Conservation (phyloP, 176 grass and related monocot species). For the Cenchrus purpureus region DNA sequence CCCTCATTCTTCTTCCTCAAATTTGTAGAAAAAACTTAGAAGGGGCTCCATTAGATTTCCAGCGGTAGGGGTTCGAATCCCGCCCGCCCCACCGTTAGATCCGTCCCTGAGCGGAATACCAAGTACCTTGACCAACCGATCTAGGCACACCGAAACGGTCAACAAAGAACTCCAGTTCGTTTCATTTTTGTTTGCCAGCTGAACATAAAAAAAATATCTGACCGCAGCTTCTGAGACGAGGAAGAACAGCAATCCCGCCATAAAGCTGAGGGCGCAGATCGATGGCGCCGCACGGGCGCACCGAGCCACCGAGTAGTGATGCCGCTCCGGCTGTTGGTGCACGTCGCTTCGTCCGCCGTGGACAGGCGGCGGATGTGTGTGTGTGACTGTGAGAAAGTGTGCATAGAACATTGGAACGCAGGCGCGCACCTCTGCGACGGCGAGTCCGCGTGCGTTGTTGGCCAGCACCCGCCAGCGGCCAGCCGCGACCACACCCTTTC, state of each 20-base stretch:
- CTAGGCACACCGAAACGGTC: no score
- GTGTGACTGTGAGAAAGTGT: neutral
- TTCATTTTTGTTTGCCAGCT: neutral
- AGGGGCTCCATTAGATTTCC: no score
- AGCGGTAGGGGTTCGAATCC: no score
- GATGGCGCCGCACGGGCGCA: neutral
- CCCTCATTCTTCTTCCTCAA: no score
- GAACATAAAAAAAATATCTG: no score
- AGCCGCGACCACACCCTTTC: neutral
- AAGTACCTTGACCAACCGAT: no score
- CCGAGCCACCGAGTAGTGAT: neutral
- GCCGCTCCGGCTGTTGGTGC: neutral
- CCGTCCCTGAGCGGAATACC: no score
- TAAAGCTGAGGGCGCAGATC: constrained; percentile 24
- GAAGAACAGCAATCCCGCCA: no score
- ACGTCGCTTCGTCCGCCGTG: neutral
- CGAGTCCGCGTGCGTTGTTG: neutral
- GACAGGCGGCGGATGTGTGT: neutral
- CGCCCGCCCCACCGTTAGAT: no score
- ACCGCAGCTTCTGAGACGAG: no score
- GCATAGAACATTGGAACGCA: neutral
- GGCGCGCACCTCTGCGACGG: neutral
- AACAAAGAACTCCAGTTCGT: no score
- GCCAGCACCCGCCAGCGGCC: neutral
- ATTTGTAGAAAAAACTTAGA: no score